Percentiles rank a stretch among this genome's conserved stretches.
Evolutionary conservation across 345 rosid genomes (phyloP).

Genomic region (Rhodomyrtus tomentosa): DNA sequence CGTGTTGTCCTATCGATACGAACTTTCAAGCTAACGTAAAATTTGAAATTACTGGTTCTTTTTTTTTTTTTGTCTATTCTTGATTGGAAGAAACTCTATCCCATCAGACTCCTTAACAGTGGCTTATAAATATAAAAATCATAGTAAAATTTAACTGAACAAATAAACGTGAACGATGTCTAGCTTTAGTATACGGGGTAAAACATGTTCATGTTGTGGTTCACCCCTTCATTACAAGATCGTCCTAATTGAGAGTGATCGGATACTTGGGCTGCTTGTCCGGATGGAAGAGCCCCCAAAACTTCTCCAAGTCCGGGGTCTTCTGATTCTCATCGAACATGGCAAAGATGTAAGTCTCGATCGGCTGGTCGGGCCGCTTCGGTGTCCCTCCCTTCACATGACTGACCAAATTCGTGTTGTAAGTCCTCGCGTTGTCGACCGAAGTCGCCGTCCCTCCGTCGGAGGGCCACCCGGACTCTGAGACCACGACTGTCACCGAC

Average conservation of each 20-base stretch:
- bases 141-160: too few relatives aligned
- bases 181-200: neutral
- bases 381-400: constrained; percentile 41
- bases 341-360: constrained; percentile 57
- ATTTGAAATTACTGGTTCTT: too few relatives aligned
- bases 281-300: constrained; percentile 42
- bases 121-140: too few relatives aligned
- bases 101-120: too few relatives aligned
- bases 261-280: constrained; percentile 36
- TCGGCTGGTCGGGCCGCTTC: constrained; percentile 30
- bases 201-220: neutral
- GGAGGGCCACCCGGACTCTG: constrained; percentile 64
- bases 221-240: neutral
- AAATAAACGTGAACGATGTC: too few relatives aligned
- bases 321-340: constrained; percentile 53
- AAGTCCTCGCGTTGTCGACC: constrained; percentile 38
- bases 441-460: constrained; percentile 20
- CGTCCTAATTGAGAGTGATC: constrained; percentile 21
- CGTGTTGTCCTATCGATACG: too few relatives aligned
- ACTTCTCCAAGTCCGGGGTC: constrained; percentile 34
- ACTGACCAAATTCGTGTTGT: constrained; percentile 35
- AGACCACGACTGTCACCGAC: constrained; percentile 37
- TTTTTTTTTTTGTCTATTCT: too few relatives aligned
- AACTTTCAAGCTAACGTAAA: too few relatives aligned
- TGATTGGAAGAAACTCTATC: too few relatives aligned